phyloP scores from a whole-genome alignment of 768 basidiomycete genomes.

The Mycena floridula region DNA sequence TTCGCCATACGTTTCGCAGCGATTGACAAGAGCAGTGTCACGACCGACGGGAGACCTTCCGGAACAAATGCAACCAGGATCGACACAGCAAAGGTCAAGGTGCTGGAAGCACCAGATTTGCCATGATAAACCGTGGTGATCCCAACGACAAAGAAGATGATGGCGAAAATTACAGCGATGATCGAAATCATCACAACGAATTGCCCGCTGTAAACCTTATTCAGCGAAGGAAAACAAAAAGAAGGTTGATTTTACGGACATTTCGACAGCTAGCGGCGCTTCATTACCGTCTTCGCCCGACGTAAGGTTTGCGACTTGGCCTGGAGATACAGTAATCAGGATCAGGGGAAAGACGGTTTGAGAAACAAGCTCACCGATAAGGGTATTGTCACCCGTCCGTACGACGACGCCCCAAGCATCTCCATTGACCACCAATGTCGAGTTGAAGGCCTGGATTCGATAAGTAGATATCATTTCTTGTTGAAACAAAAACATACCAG shows the following conservation, averaged over 20 bases:
- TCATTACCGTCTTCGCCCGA: slow-evolving; percentile 59
- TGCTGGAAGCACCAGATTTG: slow-evolving; percentile 52
- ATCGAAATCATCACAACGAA: slow-evolving; percentile 59
- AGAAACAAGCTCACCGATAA: slow-evolving; percentile 52
- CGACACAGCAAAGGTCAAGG: slow-evolving; percentile 51
- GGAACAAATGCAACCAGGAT: slow-evolving; percentile 46
- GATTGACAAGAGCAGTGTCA: slow-evolving; percentile 61
- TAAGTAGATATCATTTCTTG: background rate
- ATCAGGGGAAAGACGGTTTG: too few species aligned
- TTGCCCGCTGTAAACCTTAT: slow-evolving; percentile 30
- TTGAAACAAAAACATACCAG: slow-evolving; percentile 29
- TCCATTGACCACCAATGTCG: slow-evolving; percentile 64
- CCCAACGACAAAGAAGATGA: slow-evolving; percentile 62
- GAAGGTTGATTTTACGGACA: slow-evolving; percentile 29
- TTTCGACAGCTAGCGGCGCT: slow-evolving; percentile 62
- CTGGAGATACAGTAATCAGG: slow-evolving; percentile 23
- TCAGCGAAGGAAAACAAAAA: slow-evolving; percentile 2
- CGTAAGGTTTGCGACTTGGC: slow-evolving; percentile 64
- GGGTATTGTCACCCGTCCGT: slow-evolving; percentile 59
- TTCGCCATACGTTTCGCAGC: slow-evolving; percentile 68
- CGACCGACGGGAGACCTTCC: slow-evolving; percentile 59
- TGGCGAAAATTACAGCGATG: slow-evolving; percentile 55
- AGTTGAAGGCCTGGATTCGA: slow-evolving; percentile 53
- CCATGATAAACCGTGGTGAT: slow-evolving; percentile 62
- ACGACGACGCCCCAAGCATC: slow-evolving; percentile 69